phyloP scores from a whole-genome alignment of 1,139 yeast genomes.

The Geotrichum phurueaensis region DNA sequence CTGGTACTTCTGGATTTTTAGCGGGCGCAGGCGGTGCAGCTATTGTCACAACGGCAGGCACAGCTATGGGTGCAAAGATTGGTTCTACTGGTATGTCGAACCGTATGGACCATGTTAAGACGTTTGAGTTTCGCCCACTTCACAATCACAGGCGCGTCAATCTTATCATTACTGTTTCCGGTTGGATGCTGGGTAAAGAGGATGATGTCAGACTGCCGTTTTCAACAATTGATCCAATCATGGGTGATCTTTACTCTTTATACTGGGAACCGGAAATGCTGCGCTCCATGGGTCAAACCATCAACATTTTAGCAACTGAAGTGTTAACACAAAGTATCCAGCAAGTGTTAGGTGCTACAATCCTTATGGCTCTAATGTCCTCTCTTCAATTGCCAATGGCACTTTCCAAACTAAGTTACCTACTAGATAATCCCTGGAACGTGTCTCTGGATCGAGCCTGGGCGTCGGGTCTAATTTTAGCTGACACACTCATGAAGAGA shows the following conservation, averaged over 20 bases:
- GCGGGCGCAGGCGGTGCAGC: slow-evolving; percentile 98
- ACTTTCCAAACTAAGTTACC: slow-evolving; percentile 77
- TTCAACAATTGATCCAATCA: slow-evolving; percentile 92
- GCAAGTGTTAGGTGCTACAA: slow-evolving; percentile 89
- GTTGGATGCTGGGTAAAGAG: slow-evolving; percentile 94
- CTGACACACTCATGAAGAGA: slow-evolving; percentile 82
- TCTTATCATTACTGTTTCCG: slow-evolving; percentile 84
- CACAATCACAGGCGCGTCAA: slow-evolving; percentile 88
- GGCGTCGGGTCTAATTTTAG: slow-evolving; percentile 88
- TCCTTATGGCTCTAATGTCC: slow-evolving; percentile 90
- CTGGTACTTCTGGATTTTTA: slow-evolving; percentile 84
- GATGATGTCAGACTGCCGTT: slow-evolving; percentile 97
- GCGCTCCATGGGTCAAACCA: slow-evolving; percentile 92
- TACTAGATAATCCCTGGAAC: slow-evolving; percentile 96
- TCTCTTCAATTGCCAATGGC: slow-evolving; percentile 92
- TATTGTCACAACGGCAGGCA: slow-evolving; percentile 86
- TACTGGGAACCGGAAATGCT: slow-evolving; percentile 99
- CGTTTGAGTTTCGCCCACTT: slow-evolving; percentile 88
- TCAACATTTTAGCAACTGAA: slow-evolving; percentile 87
- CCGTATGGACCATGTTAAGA: slow-evolving; percentile 86
- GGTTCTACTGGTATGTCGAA: slow-evolving; percentile 81
- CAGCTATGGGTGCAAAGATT: slow-evolving; percentile 82
- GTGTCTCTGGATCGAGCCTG: slow-evolving; percentile 96
- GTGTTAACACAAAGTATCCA: slow-evolving; percentile 89
- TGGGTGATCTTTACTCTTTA: slow-evolving; percentile 91